These are phyloP conservation scores for Alternaria panax DNA, from an alignment of 2,329 filamentous ascomycete genomes.

Conservation along the genomic window DNA sequence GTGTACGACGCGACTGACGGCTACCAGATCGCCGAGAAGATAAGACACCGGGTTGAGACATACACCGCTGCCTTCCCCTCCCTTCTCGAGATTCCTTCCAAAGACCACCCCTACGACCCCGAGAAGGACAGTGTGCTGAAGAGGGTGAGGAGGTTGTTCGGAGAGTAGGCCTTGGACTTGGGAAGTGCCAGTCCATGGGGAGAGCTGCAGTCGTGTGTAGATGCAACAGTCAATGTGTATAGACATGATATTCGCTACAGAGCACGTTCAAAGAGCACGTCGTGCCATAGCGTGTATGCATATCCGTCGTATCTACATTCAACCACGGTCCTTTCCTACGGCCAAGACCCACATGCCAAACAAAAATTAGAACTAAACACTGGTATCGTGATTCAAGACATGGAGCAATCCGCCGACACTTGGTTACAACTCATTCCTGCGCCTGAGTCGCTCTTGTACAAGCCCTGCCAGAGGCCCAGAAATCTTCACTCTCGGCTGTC, in stretches of 20 bases:
- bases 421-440: conserved; percentile 43
- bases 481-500: conserved; percentile 44
- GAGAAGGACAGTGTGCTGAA: conserved; percentile 98
- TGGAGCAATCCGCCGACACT: not conserved
- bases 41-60: conserved; percentile 86
- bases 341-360: conserved; percentile 1
- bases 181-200: not conserved
- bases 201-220: not conserved
- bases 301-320: conserved; percentile 34
- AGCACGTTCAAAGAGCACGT: not conserved
- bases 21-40: conserved; percentile 84
- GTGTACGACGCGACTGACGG: conserved; percentile 14
- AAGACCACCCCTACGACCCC: conserved; percentile 98
- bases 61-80: conserved; percentile 97
- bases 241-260: not conserved
- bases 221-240: not conserved
- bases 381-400: conserved; percentile 28
- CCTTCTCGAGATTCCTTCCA: conserved; percentile 95
- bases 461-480: conserved; percentile 47
- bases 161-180: conserved; percentile 63
- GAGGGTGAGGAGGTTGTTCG: conserved; percentile 77
- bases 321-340: conserved; percentile 4
- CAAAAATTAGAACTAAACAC: conserved; percentile 20
- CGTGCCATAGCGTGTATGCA: conserved; percentile 6
- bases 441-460: conserved; percentile 38